These are phyloP conservation scores for Hordeum marinum DNA, from an alignment of 176 grass and related monocot species.

Conservation along the genomic window DNA sequence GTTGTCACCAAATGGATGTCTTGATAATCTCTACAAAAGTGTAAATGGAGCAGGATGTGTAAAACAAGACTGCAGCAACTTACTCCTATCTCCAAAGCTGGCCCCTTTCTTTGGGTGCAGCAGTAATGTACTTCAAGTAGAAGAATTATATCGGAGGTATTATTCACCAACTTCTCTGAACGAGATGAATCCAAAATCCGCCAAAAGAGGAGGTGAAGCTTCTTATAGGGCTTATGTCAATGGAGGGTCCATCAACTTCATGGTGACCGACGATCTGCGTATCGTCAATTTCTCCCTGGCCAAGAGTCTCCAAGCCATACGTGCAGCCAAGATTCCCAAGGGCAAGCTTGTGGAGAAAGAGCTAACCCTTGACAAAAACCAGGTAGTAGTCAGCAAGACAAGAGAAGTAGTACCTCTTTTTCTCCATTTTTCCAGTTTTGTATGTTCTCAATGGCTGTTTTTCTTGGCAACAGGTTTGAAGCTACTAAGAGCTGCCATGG, in stretches of 20 bases:
- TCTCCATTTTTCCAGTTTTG: background rate
- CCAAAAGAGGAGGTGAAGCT: background rate
- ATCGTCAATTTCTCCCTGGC: background rate
- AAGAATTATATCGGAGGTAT: background rate
- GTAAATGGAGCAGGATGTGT: background rate
- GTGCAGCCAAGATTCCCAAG: background rate
- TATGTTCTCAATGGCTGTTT: background rate
- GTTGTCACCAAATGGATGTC: background rate
- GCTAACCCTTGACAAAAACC: background rate
- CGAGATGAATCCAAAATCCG: background rate
- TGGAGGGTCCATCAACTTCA: background rate
- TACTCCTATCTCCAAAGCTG: background rate
- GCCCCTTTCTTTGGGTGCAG: background rate
- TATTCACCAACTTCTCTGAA: too few species aligned
- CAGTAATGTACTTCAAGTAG: background rate
- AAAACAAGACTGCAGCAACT: background rate
- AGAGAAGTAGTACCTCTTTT: background rate
- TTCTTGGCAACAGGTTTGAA: background rate
- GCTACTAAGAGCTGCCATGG: background rate
- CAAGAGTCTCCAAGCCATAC: background rate
- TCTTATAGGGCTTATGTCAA: background rate
- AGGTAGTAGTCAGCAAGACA: background rate
- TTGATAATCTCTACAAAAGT: background rate
- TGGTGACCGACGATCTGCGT: background rate
- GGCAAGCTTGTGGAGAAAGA: constrained; percentile 11